A percentile compares a stretch with the other conserved stretches of the same genome.
These are phyloP conservation scores for Cicer cuneatum DNA, from an alignment of 306 rosid species.

Conservation along the genomic window DNA sequence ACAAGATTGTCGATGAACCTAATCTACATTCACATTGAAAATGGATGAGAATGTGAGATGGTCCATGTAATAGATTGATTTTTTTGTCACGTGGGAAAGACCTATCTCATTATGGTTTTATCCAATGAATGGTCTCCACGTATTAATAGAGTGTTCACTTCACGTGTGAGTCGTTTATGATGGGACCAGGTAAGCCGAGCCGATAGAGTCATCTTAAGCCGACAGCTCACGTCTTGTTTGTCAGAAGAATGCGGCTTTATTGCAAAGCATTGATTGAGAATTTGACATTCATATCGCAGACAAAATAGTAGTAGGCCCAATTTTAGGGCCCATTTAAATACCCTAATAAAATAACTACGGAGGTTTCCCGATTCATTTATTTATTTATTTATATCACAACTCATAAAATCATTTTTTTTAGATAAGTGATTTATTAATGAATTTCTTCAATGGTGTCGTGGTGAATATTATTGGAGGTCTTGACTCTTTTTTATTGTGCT, in stretches of 20 bases:
- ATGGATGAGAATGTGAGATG: constrained; percentile 37
- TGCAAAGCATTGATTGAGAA: constrained; percentile 45
- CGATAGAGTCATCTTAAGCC: constrained; percentile 28
- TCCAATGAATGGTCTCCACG: constrained; percentile 54
- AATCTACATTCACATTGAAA: constrained; percentile 2
- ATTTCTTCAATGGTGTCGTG: too few relatives aligned
- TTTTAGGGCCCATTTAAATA: constrained; percentile 39
- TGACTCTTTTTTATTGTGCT: too few relatives aligned
- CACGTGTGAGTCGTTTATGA: constrained; percentile 63
- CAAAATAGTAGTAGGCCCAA: constrained; percentile 48
- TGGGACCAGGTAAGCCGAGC: constrained; percentile 38
- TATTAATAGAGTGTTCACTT: constrained; percentile 31
- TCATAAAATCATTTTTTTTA: not conserved
- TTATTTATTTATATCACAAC: not conserved
- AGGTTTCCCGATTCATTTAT: constrained; percentile 13
- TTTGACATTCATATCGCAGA: constrained; percentile 51
- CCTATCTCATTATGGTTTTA: constrained; percentile 14
- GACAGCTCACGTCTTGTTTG: constrained; percentile 35
- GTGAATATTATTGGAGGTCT: too few relatives aligned
- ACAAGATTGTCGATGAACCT: constrained; percentile 3
- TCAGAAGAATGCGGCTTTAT: constrained; percentile 41
- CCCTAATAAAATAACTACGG: not conserved
- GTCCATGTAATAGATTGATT: constrained; percentile 44
- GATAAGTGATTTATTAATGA: too few relatives aligned
- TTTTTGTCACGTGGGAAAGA: constrained; percentile 40